Evolutionary conservation across 2,329 filamentous ascomycete species (phyloP).

Genomic region (Colletotrichum viniferum): DNA sequence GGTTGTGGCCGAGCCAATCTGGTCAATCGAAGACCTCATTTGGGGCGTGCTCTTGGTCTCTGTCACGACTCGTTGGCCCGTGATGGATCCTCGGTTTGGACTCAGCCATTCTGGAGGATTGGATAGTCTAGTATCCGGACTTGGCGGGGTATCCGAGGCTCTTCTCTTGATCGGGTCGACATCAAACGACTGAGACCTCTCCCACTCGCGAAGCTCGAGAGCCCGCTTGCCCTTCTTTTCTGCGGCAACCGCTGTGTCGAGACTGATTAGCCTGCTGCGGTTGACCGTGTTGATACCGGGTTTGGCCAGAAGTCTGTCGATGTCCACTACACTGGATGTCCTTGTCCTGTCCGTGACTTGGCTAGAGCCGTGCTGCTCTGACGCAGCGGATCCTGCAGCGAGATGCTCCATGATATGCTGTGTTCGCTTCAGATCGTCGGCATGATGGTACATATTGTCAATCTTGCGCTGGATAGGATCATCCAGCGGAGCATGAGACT

Average conservation of each 20-base stretch:
- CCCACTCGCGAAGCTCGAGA: background rate
- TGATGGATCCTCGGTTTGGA: background rate
- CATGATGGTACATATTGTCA: constrained; percentile 35
- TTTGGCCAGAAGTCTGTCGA: background rate
- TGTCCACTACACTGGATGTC: too few relatives aligned
- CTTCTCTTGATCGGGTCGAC: constrained; percentile 11
- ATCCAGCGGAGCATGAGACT: background rate
- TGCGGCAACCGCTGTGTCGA: background rate
- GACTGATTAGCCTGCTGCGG: background rate
- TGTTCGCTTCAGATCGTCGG: constrained; percentile 35
- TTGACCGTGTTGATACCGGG: background rate
- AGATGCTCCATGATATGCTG: constrained; percentile 40
- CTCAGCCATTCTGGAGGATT: background rate
- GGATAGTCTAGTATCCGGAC: background rate
- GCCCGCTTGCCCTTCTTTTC: background rate
- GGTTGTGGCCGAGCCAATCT: background rate
- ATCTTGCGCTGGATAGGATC: constrained; percentile 29
- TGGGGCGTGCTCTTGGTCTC: background rate
- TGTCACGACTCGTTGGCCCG: background rate
- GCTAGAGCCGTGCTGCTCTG: background rate
- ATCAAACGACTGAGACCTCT: constrained; percentile 2
- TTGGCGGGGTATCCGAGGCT: background rate
- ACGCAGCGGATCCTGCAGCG: constrained; percentile 23
- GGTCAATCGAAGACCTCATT: background rate
- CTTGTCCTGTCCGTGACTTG: background rate